A percentile compares a stretch with the other conserved stretches of the same genome.
Evolutionary conservation across 2,329 filamentous ascomycete species (phyloP).

Genomic region (Thielaviopsis populi): DNA sequence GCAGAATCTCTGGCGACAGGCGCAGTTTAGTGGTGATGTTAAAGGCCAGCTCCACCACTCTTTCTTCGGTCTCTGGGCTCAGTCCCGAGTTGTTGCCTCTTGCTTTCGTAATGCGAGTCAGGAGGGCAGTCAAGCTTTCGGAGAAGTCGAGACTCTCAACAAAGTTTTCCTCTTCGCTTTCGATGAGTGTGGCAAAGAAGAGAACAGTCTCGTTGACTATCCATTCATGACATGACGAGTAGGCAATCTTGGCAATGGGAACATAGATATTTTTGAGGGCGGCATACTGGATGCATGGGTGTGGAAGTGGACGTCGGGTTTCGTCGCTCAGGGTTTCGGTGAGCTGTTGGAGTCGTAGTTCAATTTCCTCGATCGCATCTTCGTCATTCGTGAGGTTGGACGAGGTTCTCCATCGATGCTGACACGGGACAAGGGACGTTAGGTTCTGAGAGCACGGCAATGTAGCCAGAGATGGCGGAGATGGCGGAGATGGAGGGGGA

Average conservation of each 20-base stretch:
- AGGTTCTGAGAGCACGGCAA: not conserved
- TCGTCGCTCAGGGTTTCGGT: slow-evolving; percentile 73
- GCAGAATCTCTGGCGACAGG: slow-evolving; percentile 69
- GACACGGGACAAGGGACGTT: not conserved
- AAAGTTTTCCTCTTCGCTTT: slow-evolving; percentile 92
- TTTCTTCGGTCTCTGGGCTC: slow-evolving; percentile 66
- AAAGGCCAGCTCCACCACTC: slow-evolving; percentile 85
- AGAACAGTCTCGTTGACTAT: slow-evolving; percentile 73
- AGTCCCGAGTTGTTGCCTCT: slow-evolving; percentile 49
- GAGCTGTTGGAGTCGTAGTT: slow-evolving; percentile 47
- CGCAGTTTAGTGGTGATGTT: slow-evolving; percentile 94
- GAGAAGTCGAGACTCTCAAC: slow-evolving; percentile 78
- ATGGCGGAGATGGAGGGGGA: too few species aligned
- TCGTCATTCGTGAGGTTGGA: slow-evolving; percentile 45
- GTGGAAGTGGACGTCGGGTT: slow-evolving; percentile 70
- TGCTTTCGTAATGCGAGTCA: slow-evolving; percentile 61
- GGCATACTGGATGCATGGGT: slow-evolving; percentile 81
- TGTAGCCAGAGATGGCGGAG: not conserved
- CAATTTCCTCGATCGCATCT: slow-evolving; percentile 47
- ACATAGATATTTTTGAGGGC: slow-evolving; percentile 79
- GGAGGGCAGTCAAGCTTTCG: slow-evolving; percentile 69
- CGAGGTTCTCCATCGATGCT: slow-evolving; percentile 42
- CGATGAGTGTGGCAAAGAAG: slow-evolving; percentile 82
- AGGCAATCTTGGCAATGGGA: slow-evolving; percentile 75
- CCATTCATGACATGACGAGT: slow-evolving; percentile 68